A percentile compares a stretch with the other conserved stretches of the same genome.
Evolutionary conservation across 441 rosid genomes (phyloP).

Genomic region (Gossypium armourianum): DNA sequence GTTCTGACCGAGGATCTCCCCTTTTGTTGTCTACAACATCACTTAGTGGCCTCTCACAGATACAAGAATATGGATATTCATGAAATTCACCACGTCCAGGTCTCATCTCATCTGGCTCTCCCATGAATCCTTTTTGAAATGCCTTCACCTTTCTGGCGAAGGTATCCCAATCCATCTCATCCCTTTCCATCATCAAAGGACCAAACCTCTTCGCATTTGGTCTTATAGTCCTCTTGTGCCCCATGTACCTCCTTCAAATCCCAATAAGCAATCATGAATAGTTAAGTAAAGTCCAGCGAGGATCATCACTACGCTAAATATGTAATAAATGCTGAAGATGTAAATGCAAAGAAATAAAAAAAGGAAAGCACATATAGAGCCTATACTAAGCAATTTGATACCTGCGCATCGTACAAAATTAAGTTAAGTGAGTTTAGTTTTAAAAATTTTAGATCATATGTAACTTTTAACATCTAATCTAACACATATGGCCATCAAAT

Average conservation of each 20-base stretch:
- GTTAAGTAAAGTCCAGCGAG: constrained; percentile 6
- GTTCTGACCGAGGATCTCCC: constrained; percentile 10
- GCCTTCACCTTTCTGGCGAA: constrained; percentile 73
- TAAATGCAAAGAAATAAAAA: neutral
- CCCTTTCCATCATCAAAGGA: constrained; percentile 54
- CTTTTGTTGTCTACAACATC: constrained; percentile 24
- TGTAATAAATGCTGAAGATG: neutral
- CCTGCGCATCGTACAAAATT: neutral
- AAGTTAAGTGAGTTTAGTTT: no score
- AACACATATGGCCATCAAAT: neutral
- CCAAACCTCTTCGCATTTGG: constrained; percentile 87
- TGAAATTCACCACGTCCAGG: constrained; percentile 86
- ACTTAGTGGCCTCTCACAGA: constrained; percentile 54
- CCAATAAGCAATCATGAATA: constrained; percentile 11
- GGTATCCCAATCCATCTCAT: constrained; percentile 65
- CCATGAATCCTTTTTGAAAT: constrained; percentile 87
- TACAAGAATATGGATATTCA: constrained; percentile 73
- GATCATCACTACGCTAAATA: neutral
- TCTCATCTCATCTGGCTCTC: constrained; percentile 84
- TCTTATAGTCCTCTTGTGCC: constrained; percentile 88
- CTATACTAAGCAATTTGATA: neutral
- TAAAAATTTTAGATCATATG: neutral
- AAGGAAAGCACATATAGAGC: neutral
- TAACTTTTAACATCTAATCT: neutral
- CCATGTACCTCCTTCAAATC: constrained; percentile 67